Conservation (phyloP, 2,329 filamentous ascomycete species). For the Fusarium fracticaudum region DNA sequence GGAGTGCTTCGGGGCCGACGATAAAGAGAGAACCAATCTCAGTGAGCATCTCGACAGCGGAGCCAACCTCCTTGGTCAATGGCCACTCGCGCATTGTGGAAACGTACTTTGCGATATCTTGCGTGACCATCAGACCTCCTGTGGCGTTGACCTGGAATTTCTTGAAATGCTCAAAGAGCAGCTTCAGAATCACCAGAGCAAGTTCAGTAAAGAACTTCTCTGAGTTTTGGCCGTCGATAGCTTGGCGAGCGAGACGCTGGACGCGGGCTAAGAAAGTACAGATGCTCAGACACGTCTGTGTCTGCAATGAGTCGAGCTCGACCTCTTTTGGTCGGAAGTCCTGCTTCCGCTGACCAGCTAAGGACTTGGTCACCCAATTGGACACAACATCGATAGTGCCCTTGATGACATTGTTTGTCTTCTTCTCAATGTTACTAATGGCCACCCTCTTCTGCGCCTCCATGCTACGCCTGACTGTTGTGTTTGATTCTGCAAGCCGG, state of each 20-base stretch:
- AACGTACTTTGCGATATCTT: constrained; percentile 94
- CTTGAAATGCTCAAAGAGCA: constrained; percentile 93
- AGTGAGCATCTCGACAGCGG: constrained; percentile 82
- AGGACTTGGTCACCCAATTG: constrained; percentile 77
- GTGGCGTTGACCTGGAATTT: constrained; percentile 93
- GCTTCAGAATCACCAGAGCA: constrained; percentile 77
- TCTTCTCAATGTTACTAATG: constrained; percentile 83
- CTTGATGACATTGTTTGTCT: constrained; percentile 72
- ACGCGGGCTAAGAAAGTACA: constrained; percentile 81
- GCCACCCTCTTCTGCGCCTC: constrained; percentile 81
- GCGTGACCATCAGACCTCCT: constrained; percentile 92
- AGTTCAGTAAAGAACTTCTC: constrained; percentile 86
- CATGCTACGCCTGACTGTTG: constrained; percentile 89
- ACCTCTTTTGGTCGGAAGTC: constrained; percentile 91
- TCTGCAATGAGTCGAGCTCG: constrained; percentile 82
- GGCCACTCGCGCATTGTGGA: constrained; percentile 87
- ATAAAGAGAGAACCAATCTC: constrained; percentile 98
- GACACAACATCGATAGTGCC: constrained; percentile 72
- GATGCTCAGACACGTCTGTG: constrained; percentile 83
- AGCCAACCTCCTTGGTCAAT: constrained; percentile 72
- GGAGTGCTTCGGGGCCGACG: constrained; percentile 81
- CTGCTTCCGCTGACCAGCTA: constrained; percentile 83
- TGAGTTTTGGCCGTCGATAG: constrained; percentile 85
- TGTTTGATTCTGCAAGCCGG: constrained; percentile 86
- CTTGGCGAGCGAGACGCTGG: constrained; percentile 68